Evolutionary conservation across 176 grass and related monocot species (phyloP).

Genomic region (Phoenix dactylifera): DNA sequence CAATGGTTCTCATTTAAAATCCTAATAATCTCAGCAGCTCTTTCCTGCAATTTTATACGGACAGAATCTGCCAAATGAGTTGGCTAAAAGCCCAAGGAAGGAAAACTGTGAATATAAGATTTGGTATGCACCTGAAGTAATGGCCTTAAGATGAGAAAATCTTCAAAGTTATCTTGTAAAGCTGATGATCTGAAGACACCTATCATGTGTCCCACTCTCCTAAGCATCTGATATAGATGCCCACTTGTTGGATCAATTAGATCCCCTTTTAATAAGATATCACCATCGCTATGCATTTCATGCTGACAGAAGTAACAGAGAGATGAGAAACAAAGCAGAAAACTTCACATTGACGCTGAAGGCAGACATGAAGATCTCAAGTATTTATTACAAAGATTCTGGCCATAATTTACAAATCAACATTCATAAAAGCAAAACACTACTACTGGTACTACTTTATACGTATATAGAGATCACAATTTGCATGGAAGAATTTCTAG

Average conservation of each 20-base stretch:
- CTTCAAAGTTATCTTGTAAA: conserved; percentile 24
- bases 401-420: no score
- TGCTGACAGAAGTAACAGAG: conserved; percentile 28
- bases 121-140: conserved; percentile 34
- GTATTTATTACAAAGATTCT: neutral
- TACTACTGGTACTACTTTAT: no score
- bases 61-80: neutral
- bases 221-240: conserved; percentile 35
- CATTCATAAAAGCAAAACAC: no score
- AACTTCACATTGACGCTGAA: neutral
- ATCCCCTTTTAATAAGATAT: conserved; percentile 50
- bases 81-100: neutral
- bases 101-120: neutral
- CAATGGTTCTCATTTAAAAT: conserved; percentile 40
- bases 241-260: conserved; percentile 44
- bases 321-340: neutral
- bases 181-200: conserved; percentile 25
- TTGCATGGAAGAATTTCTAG: no score
- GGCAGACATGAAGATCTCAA: neutral
- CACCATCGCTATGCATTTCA: conserved; percentile 50
- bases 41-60: conserved; percentile 30
- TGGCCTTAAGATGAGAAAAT: conserved; percentile 43
- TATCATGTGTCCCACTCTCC: conserved; percentile 32
- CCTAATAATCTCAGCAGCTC: conserved; percentile 24
- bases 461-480: no score